These are phyloP conservation scores for Leersia perrieri DNA, from an alignment of 176 grass and related monocot genomes.

Conservation along the genomic window DNA sequence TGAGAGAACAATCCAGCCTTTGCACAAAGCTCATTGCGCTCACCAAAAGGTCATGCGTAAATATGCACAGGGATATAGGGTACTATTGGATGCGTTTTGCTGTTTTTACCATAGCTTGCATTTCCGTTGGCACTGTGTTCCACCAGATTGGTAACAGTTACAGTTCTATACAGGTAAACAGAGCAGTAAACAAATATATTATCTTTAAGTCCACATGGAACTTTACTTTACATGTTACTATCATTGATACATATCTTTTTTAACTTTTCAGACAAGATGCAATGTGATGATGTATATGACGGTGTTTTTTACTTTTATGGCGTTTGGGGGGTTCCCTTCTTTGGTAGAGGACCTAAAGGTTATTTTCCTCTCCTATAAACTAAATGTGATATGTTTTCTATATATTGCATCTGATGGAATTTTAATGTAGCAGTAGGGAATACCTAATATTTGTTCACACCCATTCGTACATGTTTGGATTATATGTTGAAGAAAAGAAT, in stretches of 20 bases:
- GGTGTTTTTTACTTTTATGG: constrained; percentile 45
- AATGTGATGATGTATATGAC: constrained; percentile 41
- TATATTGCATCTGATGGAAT: not conserved
- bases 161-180: constrained; percentile 45
- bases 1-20: constrained; percentile 33
- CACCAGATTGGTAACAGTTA: constrained; percentile 45
- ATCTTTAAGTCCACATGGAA: not conserved
- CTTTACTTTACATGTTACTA: not conserved
- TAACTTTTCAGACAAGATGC: constrained; percentile 41
- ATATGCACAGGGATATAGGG: constrained; percentile 54
- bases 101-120: constrained; percentile 14
- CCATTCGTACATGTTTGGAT: no score
- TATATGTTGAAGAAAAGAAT: no score
- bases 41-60: constrained; percentile 49
- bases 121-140: constrained; percentile 53
- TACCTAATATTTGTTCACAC: no score
- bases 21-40: constrained; percentile 35
- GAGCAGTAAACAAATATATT: not conserved
- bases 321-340: constrained; percentile 53
- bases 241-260: not conserved
- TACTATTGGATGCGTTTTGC: constrained; percentile 62
- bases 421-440: not conserved
- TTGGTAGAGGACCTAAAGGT: constrained; percentile 38
- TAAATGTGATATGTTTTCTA: not conserved
- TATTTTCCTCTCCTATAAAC: not conserved